Conservation (phyloP, 768 basidiomycete genomes). For the Agaricus sinodeliciosus region DNA sequence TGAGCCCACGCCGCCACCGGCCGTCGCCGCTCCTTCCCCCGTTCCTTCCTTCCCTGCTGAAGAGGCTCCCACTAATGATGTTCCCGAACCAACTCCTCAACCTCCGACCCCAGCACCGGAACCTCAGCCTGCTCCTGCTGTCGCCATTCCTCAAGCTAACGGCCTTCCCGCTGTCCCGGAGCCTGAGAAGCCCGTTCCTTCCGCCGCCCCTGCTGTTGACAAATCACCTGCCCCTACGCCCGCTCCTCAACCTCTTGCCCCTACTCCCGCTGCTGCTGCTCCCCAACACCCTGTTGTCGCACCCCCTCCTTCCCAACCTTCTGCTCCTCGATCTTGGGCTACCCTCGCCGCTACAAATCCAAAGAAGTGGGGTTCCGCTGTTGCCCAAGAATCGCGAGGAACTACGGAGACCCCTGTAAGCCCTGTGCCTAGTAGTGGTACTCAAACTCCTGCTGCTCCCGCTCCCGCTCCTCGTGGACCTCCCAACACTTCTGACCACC, state of each 20-base stretch:
- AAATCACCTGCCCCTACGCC: slow-evolving; percentile 21
- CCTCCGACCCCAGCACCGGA: slow-evolving; percentile 29
- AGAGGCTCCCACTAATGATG: slow-evolving; percentile 36
- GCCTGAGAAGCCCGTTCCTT: slow-evolving; percentile 25
- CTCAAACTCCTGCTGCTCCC: slow-evolving; percentile 25
- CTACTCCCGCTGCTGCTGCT: slow-evolving; percentile 22
- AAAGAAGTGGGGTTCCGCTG: slow-evolving; percentile 80
- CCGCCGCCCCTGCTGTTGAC: slow-evolving; percentile 17
- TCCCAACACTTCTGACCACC: slow-evolving; percentile 29
- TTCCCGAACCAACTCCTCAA: slow-evolving; percentile 29
- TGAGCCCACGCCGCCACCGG: slow-evolving; percentile 28
- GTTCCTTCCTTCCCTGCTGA: slow-evolving; percentile 22
- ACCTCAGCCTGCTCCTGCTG: slow-evolving; percentile 17
- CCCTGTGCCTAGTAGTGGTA: slow-evolving; percentile 32
- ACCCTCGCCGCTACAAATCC: slow-evolving; percentile 79
- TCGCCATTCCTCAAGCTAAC: slow-evolving; percentile 24
- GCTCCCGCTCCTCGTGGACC: slow-evolving; percentile 26
- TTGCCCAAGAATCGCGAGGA: slow-evolving; percentile 73
- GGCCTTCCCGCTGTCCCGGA: slow-evolving; percentile 30
- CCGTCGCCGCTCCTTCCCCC: slow-evolving; percentile 23
- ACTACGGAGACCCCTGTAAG: slow-evolving; percentile 55
- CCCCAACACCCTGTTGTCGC: slow-evolving; percentile 24
- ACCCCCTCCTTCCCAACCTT: slow-evolving; percentile 29
- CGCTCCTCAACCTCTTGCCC: slow-evolving; percentile 19
- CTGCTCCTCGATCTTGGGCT: slow-evolving; percentile 84